Conservation (phyloP, 192 early-diverging fungal genomes). For the Coemansia sp. region DNA sequence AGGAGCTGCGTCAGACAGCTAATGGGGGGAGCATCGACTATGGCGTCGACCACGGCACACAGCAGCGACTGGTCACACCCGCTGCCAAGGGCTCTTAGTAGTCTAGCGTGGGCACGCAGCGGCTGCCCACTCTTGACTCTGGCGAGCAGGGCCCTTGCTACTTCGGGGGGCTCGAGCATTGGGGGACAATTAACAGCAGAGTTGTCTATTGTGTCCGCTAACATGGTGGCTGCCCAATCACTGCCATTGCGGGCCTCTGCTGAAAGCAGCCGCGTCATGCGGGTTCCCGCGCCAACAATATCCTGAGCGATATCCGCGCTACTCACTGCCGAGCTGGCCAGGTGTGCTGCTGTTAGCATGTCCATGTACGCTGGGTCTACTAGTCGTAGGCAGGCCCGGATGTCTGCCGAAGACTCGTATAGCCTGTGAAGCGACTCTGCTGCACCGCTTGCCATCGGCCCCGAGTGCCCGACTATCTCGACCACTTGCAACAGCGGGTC, state of each 20-base stretch:
- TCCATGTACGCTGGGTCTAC: constrained; percentile 32
- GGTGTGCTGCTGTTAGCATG: neutral
- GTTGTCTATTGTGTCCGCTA: constrained; percentile 17
- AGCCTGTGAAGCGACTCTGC: neutral
- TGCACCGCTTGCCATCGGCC: neutral
- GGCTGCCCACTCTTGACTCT: neutral
- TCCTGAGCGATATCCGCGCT: neutral
- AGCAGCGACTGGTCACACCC: neutral
- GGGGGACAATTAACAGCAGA: neutral
- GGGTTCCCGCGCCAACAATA: constrained; percentile 8
- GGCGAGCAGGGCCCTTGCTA: neutral
- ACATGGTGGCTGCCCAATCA: constrained; percentile 16
- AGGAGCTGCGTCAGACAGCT: constrained; percentile 17
- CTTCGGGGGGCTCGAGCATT: neutral
- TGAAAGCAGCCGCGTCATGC: constrained; percentile 3
- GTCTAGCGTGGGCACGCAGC: neutral
- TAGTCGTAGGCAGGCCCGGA: constrained; percentile 32
- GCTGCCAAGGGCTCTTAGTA: neutral
- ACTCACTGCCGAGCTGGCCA: neutral
- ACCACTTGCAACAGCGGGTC: constrained; percentile 19
- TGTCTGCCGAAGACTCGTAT: constrained; percentile 15
- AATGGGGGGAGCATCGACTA: neutral
- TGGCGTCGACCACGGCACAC: neutral
- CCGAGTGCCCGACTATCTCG: neutral
- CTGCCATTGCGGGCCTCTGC: neutral